phyloP scores from a whole-genome alignment of 1,284 basidiomycete genomes.

The Trichosporon sp. region DNA sequence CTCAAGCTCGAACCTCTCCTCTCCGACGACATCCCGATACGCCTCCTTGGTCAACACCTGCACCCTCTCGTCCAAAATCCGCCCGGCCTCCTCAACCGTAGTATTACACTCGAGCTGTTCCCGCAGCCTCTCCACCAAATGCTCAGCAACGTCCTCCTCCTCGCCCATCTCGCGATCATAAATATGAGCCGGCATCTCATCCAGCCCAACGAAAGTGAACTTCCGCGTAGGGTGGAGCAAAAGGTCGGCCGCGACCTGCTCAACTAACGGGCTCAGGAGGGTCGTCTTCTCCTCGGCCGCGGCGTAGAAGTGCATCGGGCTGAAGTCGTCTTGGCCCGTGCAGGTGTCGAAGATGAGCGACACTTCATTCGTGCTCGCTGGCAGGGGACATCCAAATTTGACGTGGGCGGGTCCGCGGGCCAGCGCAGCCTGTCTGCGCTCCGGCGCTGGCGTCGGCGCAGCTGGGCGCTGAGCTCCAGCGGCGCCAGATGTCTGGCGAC shows the following conservation, averaged over 20 bases:
- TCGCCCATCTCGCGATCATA: background rate
- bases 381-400: background rate
- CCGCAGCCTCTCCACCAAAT: background rate
- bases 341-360: background rate
- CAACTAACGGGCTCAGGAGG: background rate
- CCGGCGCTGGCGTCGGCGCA: too few species aligned
- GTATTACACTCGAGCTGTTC: background rate
- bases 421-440: too few species aligned
- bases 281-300: background rate
- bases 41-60: background rate
- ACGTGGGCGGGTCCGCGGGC: background rate
- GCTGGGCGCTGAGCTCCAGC: too few species aligned
- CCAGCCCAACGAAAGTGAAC: background rate
- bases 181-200: background rate
- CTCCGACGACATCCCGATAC: background rate
- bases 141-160: background rate
- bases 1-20: background rate
- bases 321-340: background rate
- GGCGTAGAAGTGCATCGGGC: background rate
- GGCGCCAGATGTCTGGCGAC: too few species aligned
- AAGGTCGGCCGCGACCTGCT: background rate
- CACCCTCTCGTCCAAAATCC: background rate
- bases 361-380: background rate
- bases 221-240: background rate
- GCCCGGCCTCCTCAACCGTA: background rate